Base-by-base conservation (phyloP, 768 basidiomycete genomes). In the Phlegmacium glaucopus region DNA sequence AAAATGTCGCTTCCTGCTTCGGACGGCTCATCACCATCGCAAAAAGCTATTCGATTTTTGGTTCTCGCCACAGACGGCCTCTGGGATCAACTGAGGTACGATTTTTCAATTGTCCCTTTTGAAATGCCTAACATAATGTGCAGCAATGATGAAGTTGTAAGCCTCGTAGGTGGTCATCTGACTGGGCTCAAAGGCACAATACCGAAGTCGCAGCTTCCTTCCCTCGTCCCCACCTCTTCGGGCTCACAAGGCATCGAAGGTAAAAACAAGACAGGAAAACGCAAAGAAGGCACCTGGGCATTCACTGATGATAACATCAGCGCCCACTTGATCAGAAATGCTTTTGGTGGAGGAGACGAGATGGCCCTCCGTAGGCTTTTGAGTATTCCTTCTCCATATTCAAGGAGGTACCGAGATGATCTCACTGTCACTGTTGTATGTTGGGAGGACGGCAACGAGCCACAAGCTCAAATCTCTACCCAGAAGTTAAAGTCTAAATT, bases 21-120 rank as follows among this genome's bases (percentile, higher is more conserved):
- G 25, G 43, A 48, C 22, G 57, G 61, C 16, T 47, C 60, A 26
- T 40, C 53, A 28, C 45, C 60, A 48, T 54, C 55, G 50, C 60
- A 59, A 57, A 74, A 64, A 38, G 52, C 74, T 11, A 64, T 83
- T 17, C 82, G 83, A 50, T 96, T 96, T 67, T 60, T 96, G 45
- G 87, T 96, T 39, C 79, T 96, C 38, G 93, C 93, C 2, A 96
- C 93, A 0, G 93, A 96, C 52, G 83, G 83, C 26, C 73, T 92
- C 15, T 92, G 87, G 85, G 83, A 85, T 58, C 72, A 80, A 51
- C 66, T 85, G 18, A 80, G 73, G 74, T 75, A 56, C 26, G 8
- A 17, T 5, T 47, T 45, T n/a, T 11, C 13, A 17, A 36, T 40
- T 7, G 8, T 11, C 10, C 22, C 27, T 9, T 5, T 25, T 22